Evolutionary conservation across 1,139 yeast species (phyloP).

Genomic region (Blastobotrys raffinosifermentans): DNA sequence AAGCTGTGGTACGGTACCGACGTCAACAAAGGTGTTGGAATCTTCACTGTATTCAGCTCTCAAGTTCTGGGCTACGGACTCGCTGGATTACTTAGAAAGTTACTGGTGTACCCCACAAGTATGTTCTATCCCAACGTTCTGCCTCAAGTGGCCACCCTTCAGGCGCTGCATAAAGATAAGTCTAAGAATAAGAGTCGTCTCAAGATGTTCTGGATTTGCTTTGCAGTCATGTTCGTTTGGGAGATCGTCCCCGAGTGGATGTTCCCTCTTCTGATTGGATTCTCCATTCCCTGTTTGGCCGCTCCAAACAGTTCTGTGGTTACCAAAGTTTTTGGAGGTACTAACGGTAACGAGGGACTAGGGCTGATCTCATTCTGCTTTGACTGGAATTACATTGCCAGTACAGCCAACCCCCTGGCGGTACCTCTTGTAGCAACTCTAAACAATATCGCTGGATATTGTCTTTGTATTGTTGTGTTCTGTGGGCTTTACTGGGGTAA

Average conservation of each 20-base stretch:
- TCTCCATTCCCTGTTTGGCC: conserved; percentile 24
- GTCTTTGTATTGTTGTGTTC: conserved; percentile 27
- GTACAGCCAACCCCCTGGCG: conserved; percentile 28
- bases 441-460: conserved; percentile 28
- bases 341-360: conserved; percentile 30
- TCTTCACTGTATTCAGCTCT: conserved; percentile 43
- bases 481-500: conserved; percentile 29
- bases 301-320: conserved; percentile 25
- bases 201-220: conserved; percentile 17
- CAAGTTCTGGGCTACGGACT: conserved; percentile 52
- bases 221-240: conserved; percentile 15
- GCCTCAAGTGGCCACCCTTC: conserved; percentile 44
- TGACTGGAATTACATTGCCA: conserved; percentile 30
- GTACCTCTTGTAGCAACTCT: conserved; percentile 26
- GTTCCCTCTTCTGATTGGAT: conserved; percentile 17
- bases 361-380: conserved; percentile 28
- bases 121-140: conserved; percentile 48
- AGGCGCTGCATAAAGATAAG: conserved; percentile 33
- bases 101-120: conserved; percentile 47
- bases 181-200: conserved; percentile 20
- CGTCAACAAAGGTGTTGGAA: conserved; percentile 39
- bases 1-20: conserved; percentile 42
- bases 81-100: conserved; percentile 50
- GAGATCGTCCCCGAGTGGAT: conserved; percentile 20
- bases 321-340: conserved; percentile 25